Evolutionary conservation across 2,329 filamentous ascomycete genomes (phyloP), one percentile per base, ranked within the genome.

Genomic region (Fusarium subtropicale): DNA sequence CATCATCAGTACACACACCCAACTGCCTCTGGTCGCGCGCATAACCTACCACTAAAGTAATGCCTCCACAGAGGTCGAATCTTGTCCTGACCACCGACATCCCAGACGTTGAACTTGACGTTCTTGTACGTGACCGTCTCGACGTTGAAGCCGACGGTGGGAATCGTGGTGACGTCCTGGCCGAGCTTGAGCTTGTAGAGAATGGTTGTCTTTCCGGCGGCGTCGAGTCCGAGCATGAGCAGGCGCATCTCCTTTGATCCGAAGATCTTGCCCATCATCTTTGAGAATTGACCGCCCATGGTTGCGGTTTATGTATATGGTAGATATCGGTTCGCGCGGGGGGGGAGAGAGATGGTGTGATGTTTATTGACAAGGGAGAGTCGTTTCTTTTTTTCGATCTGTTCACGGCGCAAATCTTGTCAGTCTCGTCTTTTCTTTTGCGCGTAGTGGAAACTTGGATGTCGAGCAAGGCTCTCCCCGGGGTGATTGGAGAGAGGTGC

Each of bases 81-180:
- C 90, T 98, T 98, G 88, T 98, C 95, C 86, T 98, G 95, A 71
- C 95, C 95, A 82, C 95, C 95, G 64, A 98, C 95, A 85, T 98
- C 95, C 95, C 95, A 98, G 69, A 98, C 95, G 77, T 97, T 98
- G 86, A 98, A 98, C 83, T 97, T 97, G 83, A 97, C 94, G 81
- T 98, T 98, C 88, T 97, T 97, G 87, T 97, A 97, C 74, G 94
- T 97, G 76, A 98, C 94, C 7, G 94, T 97, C 87, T 98, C 95
- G 81, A 98, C 96, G 87, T 98, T 98, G 88, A 98, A 98, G 75
- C 95, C 96, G 76, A 99, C 96, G 34, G 96, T 99, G 47, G 96
- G 96, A 79, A 98, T 98, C 54, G 96, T 98, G 67, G 96, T 98
- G 76, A 98, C 94, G 79, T 97, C 94, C 86, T 98, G 94, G 82